Base-by-base conservation (phyloP, 192 early-diverging fungal genomes). In the Backusella luteola region DNA sequence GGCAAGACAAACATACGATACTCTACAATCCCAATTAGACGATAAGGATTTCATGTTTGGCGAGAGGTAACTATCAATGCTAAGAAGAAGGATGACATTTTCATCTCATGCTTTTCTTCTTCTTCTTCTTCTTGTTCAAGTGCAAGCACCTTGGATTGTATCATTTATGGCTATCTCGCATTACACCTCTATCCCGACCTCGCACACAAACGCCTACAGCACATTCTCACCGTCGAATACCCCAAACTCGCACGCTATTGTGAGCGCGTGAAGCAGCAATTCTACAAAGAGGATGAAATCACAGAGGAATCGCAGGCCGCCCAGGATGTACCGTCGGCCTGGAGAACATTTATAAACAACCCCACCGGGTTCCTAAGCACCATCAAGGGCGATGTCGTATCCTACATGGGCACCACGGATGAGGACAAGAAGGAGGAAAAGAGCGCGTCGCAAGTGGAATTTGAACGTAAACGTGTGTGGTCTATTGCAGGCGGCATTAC, bases 161-260 rank as follows among this genome's bases (percentile, higher is more conserved):
- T 96, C 39, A 92, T 87, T 12, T 98, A 92, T 81, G 94, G 92
- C 17, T 91, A 96, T 78, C 84, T 98, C 29, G 86, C 94, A n/a
- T 80, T 94, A 53, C 90, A 95, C 34, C 67, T 89, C 56, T 91
- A 90, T 44, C 90, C 95, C n/a, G 84, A 92, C 26, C 85, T 97
- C 36, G 89, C 92, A 15, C 86, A 90, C 63, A 87, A 87, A n/a
- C 84, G 80, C 11, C 85, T 95, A 34, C 90, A 89, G 69, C 83
- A 85, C 71, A 92, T 94, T 35, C 84, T 94, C 1, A 87, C 77
- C 15, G 87, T 84, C 52, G 89, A 93, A 76, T 94, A 87, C 79
- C 92, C 92, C 9, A 84, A 85, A 34, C 85, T 95, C 5, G 77
- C 89, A 14, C 80, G 83, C 11, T 94, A 87, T 81, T 87, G 85